A percentile compares a stretch with the other conserved stretches of the same genome.
Evolutionary conservation across 2,329 filamentous ascomycete genomes (phyloP).

Genomic region (Phyllosticta paracitricarpa): DNA sequence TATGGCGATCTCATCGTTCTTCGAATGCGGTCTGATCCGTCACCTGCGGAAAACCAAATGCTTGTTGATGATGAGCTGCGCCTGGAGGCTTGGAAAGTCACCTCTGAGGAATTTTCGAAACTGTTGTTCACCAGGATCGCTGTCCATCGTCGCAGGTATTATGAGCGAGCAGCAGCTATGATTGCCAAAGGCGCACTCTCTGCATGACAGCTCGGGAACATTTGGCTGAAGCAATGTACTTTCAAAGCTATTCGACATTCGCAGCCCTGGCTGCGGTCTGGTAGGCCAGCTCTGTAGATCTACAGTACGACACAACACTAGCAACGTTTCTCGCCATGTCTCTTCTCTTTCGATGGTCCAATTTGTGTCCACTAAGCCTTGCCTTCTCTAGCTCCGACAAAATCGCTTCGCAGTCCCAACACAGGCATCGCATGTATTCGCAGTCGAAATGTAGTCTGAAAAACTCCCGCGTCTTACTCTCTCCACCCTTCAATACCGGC

Average conservation of each 20-base stretch:
- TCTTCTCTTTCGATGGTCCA: neutral
- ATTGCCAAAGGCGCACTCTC: neutral
- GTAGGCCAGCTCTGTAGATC: neutral
- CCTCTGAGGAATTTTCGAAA: neutral
- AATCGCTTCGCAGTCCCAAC: slow-evolving; percentile 74
- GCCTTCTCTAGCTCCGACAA: neutral
- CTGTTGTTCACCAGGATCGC: neutral
- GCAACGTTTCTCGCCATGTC: neutral
- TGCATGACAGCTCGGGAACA: neutral
- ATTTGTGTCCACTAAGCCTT: neutral
- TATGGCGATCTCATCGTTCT: neutral
- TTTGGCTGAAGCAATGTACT: neutral
- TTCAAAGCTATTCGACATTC: no score
- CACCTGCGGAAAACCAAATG: neutral
- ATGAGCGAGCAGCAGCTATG: neutral
- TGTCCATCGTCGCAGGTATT: neutral
- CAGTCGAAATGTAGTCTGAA: slow-evolving; percentile 57
- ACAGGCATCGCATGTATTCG: slow-evolving; percentile 68
- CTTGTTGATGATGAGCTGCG: neutral
- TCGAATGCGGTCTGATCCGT: neutral
- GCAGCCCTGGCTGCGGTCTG: no score
- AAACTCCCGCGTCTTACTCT: slow-evolving; percentile 61
- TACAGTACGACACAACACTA: neutral
- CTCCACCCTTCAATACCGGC: slow-evolving; percentile 50
- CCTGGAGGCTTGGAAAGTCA: neutral